Conservation (phyloP, 805 yeast species). For the Candida hispaniensis region DNA sequence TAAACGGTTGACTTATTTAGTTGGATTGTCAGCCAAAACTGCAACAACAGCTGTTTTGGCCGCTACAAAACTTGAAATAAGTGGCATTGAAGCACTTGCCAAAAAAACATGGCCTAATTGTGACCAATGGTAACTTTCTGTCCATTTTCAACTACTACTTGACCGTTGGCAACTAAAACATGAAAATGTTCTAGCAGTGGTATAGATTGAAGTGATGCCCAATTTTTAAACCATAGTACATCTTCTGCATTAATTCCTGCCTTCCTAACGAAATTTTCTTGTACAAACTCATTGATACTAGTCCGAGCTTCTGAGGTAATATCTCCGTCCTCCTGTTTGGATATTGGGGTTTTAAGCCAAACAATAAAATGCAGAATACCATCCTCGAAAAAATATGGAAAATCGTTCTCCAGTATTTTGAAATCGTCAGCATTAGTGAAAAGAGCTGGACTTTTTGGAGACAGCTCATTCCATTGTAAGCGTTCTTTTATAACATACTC, state of each 20-base stretch:
- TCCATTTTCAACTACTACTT: no score
- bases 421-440: constrained; percentile 28
- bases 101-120: no score
- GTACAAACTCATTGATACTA: constrained; percentile 34
- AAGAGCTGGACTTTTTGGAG: constrained; percentile 1
- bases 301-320: constrained; percentile 31
- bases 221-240: constrained; percentile 47
- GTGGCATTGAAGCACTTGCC: no score
- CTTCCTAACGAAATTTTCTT: constrained; percentile 32
- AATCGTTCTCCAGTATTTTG: constrained; percentile 41
- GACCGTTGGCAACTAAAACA: constrained; percentile 33
- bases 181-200: constrained; percentile 48
- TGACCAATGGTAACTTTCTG: no score
- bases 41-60: no score
- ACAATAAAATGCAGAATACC: constrained; percentile 44
- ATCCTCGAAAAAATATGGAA: constrained; percentile 43
- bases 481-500: constrained; percentile 14
- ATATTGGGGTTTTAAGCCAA: constrained; percentile 42
- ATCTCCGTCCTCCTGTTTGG: constrained; percentile 37
- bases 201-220: constrained; percentile 46
- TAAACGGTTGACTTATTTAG: no score
- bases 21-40: no score
- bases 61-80: no score
- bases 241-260: constrained; percentile 32
- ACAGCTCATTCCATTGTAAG: constrained; percentile 1